Percentiles rank a stretch among this genome's conserved stretches.
These are phyloP conservation scores for Aspergillus neotritici DNA, from an alignment of 2,329 filamentous ascomycete species.

Conservation along the genomic window DNA sequence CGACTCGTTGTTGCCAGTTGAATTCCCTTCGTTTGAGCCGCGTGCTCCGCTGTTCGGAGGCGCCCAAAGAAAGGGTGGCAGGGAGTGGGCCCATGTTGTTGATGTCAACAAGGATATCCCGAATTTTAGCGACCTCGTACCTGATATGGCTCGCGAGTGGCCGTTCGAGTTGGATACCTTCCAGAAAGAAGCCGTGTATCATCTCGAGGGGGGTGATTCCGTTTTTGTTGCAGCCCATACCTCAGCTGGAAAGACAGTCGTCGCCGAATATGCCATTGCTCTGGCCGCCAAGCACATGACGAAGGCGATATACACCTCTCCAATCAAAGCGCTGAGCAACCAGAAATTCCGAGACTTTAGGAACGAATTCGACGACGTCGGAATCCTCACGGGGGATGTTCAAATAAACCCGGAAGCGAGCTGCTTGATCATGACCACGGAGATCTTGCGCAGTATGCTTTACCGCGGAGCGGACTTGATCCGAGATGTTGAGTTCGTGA, in stretches of 20 bases:
- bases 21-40: constrained; percentile 87
- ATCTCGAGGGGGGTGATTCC: constrained; percentile 91
- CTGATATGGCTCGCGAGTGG: constrained; percentile 93
- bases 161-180: constrained; percentile 97
- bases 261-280: constrained; percentile 96
- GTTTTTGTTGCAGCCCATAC: constrained; percentile 98
- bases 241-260: constrained; percentile 95
- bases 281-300: constrained; percentile 98
- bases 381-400: constrained; percentile 93
- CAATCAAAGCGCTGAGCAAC: constrained; percentile 96
- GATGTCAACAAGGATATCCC: constrained; percentile 87
- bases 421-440: constrained; percentile 98
- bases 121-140: constrained; percentile 91
- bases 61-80: constrained; percentile 65
- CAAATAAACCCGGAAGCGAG: constrained; percentile 97
- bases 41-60: constrained; percentile 69
- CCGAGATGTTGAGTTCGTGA: constrained; percentile 95
- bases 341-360: constrained; percentile 98
- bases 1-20: constrained; percentile 80
- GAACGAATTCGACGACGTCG: constrained; percentile 85
- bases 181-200: constrained; percentile 97
- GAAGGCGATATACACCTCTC: constrained; percentile 97
- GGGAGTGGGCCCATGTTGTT: constrained; percentile 97
- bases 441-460: constrained; percentile 96
- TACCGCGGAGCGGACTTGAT: constrained; percentile 95